Base-by-base conservation (phyloP, 164 flowering plant species). In the Tinospora cordifolia region DNA sequence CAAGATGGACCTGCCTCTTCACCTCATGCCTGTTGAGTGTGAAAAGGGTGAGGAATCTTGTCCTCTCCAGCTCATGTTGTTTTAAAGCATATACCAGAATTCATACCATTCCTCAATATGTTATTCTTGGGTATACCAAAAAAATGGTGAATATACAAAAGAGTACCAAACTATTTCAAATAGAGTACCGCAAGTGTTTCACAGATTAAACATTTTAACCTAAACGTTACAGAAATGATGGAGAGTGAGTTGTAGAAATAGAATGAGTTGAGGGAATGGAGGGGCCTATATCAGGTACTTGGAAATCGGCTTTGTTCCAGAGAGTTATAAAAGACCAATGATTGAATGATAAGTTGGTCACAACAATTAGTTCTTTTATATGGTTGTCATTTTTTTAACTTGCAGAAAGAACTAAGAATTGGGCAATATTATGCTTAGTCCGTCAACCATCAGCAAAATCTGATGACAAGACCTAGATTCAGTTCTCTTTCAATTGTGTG, bases 341-440 rank as follows among this genome's bases (percentile, higher is more conserved):
- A 59, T 60, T 8, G 30, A 27, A 26, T 60, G 63, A 27, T 60
- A 60, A 60, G 63, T 27, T 60, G 63, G 30, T 60, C 15, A 60
- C 58, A n/a, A 1, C 21, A 51, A 51, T 51, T n/a, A 11, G 58
- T 11, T n/a, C 58, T 15, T 15, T 15, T n/a, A 6, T 51, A 12
- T 51, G 8, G 47, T 13, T 9, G 10, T 30, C 36, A 44, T 44
- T 10, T 14, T 44, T 44, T 44, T 1, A 44, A 44, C 47, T 44
- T 10, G 12, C 47, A 44, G 1, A 44, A 44, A 44, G 12, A 44
- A 44, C n/a, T 44, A 44, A 14, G 47, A 14, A 44, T 44, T 44
- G 9, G 47, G 12, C 14, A 44, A 14, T 44, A 44, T 30, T 4
- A 30, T 30, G 36, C 36, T 30, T 1, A 2, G 36, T 30, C 4